Conservation (phyloP, 306 rosid genomes). For the Parietaria judaica region DNA sequence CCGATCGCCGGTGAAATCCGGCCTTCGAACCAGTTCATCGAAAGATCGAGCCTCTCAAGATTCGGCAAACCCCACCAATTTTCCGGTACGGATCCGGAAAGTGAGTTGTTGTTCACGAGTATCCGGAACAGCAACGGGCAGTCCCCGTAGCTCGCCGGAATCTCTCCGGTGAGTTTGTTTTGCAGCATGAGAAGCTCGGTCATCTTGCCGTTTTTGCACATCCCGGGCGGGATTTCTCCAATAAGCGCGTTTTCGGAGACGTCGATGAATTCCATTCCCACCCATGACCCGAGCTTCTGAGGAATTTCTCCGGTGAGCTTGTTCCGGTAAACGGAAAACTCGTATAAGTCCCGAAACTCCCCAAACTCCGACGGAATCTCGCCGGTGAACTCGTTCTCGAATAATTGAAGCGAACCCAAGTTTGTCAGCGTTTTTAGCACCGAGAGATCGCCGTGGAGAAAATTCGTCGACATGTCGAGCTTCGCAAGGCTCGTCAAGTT, state of each 20-base stretch:
- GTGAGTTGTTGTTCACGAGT: slow-evolving; percentile 48
- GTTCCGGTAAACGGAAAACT: slow-evolving; percentile 54
- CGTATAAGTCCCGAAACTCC: slow-evolving; percentile 35
- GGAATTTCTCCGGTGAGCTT: slow-evolving; percentile 60
- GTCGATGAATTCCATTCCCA: slow-evolving; percentile 49
- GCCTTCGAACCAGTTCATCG: slow-evolving; percentile 69
- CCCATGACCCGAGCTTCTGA: slow-evolving; percentile 57
- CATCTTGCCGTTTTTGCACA: slow-evolving; percentile 61
- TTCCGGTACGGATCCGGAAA: slow-evolving; percentile 67
- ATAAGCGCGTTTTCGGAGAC: slow-evolving; percentile 63
- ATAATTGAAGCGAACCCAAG: slow-evolving; percentile 53
- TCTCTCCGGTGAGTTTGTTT: slow-evolving; percentile 61
- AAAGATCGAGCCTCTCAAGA: slow-evolving; percentile 37
- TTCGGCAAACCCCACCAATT: slow-evolving; percentile 77
- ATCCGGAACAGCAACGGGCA: slow-evolving; percentile 52
- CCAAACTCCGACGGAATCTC: slow-evolving; percentile 61
- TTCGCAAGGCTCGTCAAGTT: slow-evolving; percentile 51
- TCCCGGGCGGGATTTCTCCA: slow-evolving; percentile 64
- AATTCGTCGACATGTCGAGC: slow-evolving; percentile 52
- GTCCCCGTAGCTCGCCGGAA: slow-evolving; percentile 56
- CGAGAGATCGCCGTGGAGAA: slow-evolving; percentile 60
- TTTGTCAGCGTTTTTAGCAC: slow-evolving; percentile 45
- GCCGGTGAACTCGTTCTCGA: slow-evolving; percentile 49
- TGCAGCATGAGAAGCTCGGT: slow-evolving; percentile 33
- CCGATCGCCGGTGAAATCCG: slow-evolving; percentile 48